Percentiles rank a stretch among this genome's conserved stretches.
Evolutionary conservation across 176 grass and related monocot genomes (phyloP).

Genomic region (Themeda triandra): DNA sequence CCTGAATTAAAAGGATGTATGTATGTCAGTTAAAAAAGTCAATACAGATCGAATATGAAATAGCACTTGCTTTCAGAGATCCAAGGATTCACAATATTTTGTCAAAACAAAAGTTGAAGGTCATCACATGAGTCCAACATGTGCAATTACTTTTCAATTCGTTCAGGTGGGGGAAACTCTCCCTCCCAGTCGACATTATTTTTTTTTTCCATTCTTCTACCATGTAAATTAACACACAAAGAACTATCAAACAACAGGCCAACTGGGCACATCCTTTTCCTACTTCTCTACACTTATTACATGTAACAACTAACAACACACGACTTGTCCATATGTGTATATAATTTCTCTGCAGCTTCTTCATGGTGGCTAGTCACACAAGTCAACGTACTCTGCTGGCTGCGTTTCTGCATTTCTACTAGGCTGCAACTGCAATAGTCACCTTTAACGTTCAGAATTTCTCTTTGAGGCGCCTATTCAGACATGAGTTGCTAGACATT

Average conservation of each 20-base stretch:
- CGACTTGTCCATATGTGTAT: neutral
- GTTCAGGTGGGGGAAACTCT: too few relatives aligned
- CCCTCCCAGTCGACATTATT: too few relatives aligned
- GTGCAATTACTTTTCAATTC: neutral
- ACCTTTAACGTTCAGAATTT: neutral
- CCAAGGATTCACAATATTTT: conserved; percentile 20
- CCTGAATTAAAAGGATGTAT: conserved; percentile 32
- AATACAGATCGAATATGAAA: neutral
- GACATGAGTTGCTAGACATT: neutral
- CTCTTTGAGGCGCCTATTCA: neutral
- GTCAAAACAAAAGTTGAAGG: neutral
- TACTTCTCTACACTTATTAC: too few relatives aligned
- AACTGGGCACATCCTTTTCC: too few relatives aligned
- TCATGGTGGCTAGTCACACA: neutral
- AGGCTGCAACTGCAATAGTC: neutral
- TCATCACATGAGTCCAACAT: neutral
- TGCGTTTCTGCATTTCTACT: neutral
- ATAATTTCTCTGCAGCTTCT: conserved; percentile 39
- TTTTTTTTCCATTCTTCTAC: neutral
- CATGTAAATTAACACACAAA: neutral
- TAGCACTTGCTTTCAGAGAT: neutral
- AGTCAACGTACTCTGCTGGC: neutral
- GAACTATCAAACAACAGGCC: too few relatives aligned
- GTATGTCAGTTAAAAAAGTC: neutral
- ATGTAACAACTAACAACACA: too few relatives aligned